Evolutionary conservation across 1,284 basidiomycete genomes (phyloP).

Genomic region (Microstroma glucosiphilum): DNA sequence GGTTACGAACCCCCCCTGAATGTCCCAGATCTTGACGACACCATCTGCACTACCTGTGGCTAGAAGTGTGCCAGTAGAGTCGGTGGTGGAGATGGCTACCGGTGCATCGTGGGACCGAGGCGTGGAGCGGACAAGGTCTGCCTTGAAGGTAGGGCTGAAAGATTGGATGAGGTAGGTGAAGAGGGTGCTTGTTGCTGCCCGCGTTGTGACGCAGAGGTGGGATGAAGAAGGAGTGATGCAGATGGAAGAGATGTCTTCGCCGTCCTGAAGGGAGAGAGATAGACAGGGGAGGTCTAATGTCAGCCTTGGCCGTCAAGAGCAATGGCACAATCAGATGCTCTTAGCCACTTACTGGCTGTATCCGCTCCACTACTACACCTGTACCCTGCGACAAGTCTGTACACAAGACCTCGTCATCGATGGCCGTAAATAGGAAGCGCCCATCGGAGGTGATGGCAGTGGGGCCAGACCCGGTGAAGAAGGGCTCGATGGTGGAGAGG

Average conservation of each 20-base stretch:
- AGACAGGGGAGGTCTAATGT: neutral
- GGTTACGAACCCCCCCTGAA: conserved; percentile 77
- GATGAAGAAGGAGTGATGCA: conserved; percentile 42
- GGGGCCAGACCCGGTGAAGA: conserved; percentile 55
- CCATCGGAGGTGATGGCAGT: conserved; percentile 70
- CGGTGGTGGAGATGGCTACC: conserved; percentile 70
- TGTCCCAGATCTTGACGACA: conserved; percentile 93
- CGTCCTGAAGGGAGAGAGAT: conserved; percentile 52
- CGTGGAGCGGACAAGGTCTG: conserved; percentile 61
- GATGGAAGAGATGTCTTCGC: conserved; percentile 56
- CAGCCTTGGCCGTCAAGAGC: neutral
- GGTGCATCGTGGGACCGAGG: conserved; percentile 83
- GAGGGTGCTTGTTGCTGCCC: conserved; percentile 52
- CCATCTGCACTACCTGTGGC: conserved; percentile 95
- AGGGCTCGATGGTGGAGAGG: conserved; percentile 32
- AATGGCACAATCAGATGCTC: neutral
- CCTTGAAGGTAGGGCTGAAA: conserved; percentile 17
- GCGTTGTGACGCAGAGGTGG: conserved; percentile 55
- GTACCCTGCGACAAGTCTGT: conserved; percentile 71
- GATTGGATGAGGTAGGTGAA: conserved; percentile 55
- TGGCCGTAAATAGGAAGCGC: conserved; percentile 70
- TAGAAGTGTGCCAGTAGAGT: conserved; percentile 80
- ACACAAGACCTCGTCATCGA: conserved; percentile 75
- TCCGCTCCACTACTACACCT: conserved; percentile 63
- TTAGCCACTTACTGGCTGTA: conserved; percentile 66